Evolutionary conservation across 2,329 filamentous ascomycete genomes (phyloP), one percentile per base, ranked within the genome.

Genomic region (Fusarium metavorans): DNA sequence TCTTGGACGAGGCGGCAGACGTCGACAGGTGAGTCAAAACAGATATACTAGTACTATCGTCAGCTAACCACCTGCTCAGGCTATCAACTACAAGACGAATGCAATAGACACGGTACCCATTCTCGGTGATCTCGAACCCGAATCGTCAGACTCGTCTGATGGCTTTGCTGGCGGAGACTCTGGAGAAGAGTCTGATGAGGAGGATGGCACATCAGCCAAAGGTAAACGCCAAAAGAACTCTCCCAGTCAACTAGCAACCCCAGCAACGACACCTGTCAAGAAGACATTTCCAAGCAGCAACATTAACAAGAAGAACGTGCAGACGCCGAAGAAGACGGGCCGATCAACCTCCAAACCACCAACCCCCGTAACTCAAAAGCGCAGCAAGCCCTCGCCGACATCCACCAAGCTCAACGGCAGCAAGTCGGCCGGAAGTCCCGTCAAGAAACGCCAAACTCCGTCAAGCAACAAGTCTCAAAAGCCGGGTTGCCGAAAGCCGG

Each of bases 1-100:
- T n/a, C 90, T 98, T 57, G 97, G 97, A 13, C 91, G 97, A 69
- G 97, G 97, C 43, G 94, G 94, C 73, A 90, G 97, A 75, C 91
- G 92, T 73, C 90, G 93, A 70, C 79, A 75, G 60, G 83, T 84
- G 72, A 73, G 83, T 75, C 16, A 25, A 52, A 14, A 20, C 13
- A 10, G 14, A 18, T 9, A 30, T 3, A 30, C 54, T 20, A 11
- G 18, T 20, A 6, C 8, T n/a, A 5, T 25, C 35, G 30, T 45
- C 23, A 56, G 54, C 77, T 80, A 70, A 81, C 65, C 20, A 6
- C 25, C 32, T n/a, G 9, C 5, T 10, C 45, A 84, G 83, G 75
- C 74, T 59, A 80, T 83, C 64, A 83, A 82, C 74, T 84, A 84
- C 74, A 82, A 80, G 66, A 72, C 78, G 32, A 80, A 77, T 58